Evolutionary conservation across 2,329 filamentous ascomycete species (phyloP).

Genomic region (Epichloe glyceriae): DNA sequence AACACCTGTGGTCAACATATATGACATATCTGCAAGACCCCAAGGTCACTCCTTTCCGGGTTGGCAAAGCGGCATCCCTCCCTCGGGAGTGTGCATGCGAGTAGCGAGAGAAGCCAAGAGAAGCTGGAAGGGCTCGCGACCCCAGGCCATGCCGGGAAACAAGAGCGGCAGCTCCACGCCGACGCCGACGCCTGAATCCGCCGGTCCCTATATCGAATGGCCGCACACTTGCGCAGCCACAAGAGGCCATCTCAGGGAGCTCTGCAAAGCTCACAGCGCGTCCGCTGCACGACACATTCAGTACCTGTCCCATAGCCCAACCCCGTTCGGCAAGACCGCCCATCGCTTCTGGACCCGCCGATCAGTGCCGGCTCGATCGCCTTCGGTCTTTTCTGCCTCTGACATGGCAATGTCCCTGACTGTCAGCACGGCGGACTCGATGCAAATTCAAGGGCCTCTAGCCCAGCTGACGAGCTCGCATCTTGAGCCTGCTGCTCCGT

Average conservation of each 20-base stretch:
- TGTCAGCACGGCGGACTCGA: conserved; percentile 49
- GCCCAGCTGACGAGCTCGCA: conserved; percentile 42
- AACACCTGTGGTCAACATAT: conserved; percentile 54
- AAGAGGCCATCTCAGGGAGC: conserved; percentile 46
- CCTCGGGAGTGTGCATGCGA: conserved; percentile 49
- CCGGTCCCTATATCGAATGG: conserved; percentile 44
- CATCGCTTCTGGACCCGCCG: conserved; percentile 36
- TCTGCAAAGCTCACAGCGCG: conserved; percentile 44
- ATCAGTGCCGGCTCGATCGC: conserved; percentile 30
- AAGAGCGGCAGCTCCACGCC: conserved; percentile 45
- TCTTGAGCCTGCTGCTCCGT: conserved; percentile 2
- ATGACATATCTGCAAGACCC: conserved; percentile 53
- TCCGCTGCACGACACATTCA: conserved; percentile 29
- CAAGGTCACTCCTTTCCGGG: conserved; percentile 51
- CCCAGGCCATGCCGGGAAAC: conserved; percentile 17
- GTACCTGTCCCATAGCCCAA: conserved; percentile 39
- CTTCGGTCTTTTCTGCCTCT: conserved; percentile 42
- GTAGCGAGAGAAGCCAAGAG: conserved; percentile 53
- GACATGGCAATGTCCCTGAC: conserved; percentile 52
- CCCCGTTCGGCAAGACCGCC: conserved; percentile 40
- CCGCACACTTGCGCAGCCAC: conserved; percentile 52
- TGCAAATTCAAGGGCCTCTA: conserved; percentile 49
- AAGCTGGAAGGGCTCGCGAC: conserved; percentile 51
- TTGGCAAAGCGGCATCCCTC: conserved; percentile 52
- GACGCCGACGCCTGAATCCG: conserved; percentile 38